Evolutionary conservation across 2,329 filamentous ascomycete species (phyloP).

Genomic region (Cordyceps cicadae): DNA sequence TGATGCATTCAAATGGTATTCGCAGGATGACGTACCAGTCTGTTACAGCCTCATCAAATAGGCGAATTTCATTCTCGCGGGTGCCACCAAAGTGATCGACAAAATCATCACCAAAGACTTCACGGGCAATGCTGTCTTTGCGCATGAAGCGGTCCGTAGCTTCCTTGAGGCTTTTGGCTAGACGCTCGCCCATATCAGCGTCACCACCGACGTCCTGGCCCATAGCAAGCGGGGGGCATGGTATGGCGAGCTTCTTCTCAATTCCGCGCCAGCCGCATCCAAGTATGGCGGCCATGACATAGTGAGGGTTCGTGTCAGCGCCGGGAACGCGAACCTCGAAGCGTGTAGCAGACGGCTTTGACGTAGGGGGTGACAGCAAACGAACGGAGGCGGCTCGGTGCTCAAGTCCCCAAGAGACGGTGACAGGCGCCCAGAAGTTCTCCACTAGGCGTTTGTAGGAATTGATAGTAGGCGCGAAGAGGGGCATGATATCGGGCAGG

Average conservation of each 20-base stretch:
- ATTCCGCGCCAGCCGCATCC: slow-evolving; percentile 86
- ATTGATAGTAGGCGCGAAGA: slow-evolving; percentile 91
- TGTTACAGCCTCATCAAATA: slow-evolving; percentile 95
- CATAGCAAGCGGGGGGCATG: slow-evolving; percentile 73
- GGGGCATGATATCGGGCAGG: slow-evolving; percentile 89
- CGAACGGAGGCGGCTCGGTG: slow-evolving; percentile 88
- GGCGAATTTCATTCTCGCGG: slow-evolving; percentile 76
- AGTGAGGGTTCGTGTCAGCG: slow-evolving; percentile 86
- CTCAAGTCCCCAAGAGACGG: slow-evolving; percentile 93
- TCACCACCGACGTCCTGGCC: slow-evolving; percentile 71
- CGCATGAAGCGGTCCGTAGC: slow-evolving; percentile 71
- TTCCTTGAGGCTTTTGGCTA: slow-evolving; percentile 80
- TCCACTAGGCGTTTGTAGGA: slow-evolving; percentile 97
- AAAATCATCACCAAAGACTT: slow-evolving; percentile 90
- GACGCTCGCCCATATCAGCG: slow-evolving; percentile 61
- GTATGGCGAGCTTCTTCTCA: slow-evolving; percentile 81
- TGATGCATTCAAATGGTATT: neutral
- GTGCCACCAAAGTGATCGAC: slow-evolving; percentile 94
- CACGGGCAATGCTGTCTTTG: slow-evolving; percentile 76
- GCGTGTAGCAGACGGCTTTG: slow-evolving; percentile 75
- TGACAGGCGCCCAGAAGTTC: slow-evolving; percentile 98
- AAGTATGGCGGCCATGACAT: slow-evolving; percentile 78
- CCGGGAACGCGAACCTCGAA: slow-evolving; percentile 91
- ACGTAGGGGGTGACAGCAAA: slow-evolving; percentile 79
- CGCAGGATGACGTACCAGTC: slow-evolving; percentile 64